Evolutionary conservation across 2,329 filamentous ascomycete genomes (phyloP), one percentile per base, ranked within the genome.

Genomic region (Exserohilum turcica): DNA sequence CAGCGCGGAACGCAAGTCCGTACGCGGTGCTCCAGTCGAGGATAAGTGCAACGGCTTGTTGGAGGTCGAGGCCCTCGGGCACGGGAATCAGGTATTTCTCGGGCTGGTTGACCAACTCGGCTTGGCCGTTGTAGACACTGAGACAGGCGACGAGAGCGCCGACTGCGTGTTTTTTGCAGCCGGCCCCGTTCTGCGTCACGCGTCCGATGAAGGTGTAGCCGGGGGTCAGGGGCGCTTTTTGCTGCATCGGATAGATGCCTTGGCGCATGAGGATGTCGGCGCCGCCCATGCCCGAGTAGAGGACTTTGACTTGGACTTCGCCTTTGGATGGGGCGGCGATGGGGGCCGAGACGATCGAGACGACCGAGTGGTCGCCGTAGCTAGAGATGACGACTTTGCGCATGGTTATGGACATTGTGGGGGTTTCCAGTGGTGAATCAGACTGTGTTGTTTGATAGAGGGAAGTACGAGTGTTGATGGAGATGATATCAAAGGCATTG

Each of bases 261-360:
- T 74, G 66, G 18, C 80, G 77, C 80, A 82, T 82, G 56, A 77
- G 76, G 64, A 81, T 74, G 60, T 82, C 80, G 53, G 73, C 66
- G 31, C 80, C 80, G 1, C 74, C 73, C 67, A 82, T 81, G 43
- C 78, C 77, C 2, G 79, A 64, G 66, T 80, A 80, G 48, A 79
- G 62, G 52, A 80, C 76, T 43, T 76, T 74, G 52, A 81, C 71
- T 44, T 79, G 80, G 21, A 82, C 79, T 49, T 83, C 70, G 24
- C 74, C 64, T 7, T 74, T 68, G 10, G 71, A 63, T 16, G 80
- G 80, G 5, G 76, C 65, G 1, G 74, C 48, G 37, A 78, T 74
- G 5, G 72, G 62, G 3, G 68, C 65, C 3, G 61, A 67, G 27
- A 79, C 64, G 4, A 73, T 62, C 4, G 38, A 28, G n/a, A 40